These are phyloP conservation scores for Chlamydomonas sp. DNA, from an alignment of 139 green algal genomes.

Conservation along the genomic window DNA sequence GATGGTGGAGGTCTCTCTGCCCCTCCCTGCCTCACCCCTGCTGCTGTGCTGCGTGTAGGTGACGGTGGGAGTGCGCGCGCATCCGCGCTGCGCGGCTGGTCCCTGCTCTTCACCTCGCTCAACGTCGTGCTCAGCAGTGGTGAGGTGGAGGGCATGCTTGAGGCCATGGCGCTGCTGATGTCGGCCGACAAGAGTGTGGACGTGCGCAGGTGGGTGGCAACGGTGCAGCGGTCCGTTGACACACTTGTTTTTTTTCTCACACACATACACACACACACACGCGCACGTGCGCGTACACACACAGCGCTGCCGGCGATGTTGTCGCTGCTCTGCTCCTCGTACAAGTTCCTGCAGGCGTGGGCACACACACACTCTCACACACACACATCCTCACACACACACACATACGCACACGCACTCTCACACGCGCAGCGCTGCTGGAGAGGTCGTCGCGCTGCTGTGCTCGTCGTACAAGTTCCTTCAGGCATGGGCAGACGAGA, in stretches of 20 bases:
- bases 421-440: constrained; percentile 39
- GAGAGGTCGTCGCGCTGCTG: constrained; percentile 55
- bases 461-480: constrained; percentile 21
- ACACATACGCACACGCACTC: constrained; percentile 2
- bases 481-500: not conserved
- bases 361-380: too few species aligned
- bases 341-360: too few species aligned
- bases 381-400: too few species aligned
- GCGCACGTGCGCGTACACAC: too few species aligned
- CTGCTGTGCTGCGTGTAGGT: constrained; percentile 1
- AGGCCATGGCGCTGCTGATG: constrained; percentile 32
- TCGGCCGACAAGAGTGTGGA: constrained; percentile 18
- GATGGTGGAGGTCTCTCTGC: too few species aligned
- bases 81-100: constrained; percentile 51
- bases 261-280: too few species aligned
- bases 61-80: constrained; percentile 13
- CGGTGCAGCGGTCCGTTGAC: too few species aligned
- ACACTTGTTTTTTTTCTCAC: not conserved
- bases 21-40: not conserved
- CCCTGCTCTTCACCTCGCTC: constrained; percentile 59
- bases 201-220: too few species aligned
- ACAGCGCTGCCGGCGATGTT: too few species aligned
- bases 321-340: not conserved
- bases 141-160: constrained; percentile 37
- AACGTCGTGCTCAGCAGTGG: constrained; percentile 11